Evolutionary conservation across 2,329 filamentous ascomycete species (phyloP).

Genomic region (Xylariales sp.): DNA sequence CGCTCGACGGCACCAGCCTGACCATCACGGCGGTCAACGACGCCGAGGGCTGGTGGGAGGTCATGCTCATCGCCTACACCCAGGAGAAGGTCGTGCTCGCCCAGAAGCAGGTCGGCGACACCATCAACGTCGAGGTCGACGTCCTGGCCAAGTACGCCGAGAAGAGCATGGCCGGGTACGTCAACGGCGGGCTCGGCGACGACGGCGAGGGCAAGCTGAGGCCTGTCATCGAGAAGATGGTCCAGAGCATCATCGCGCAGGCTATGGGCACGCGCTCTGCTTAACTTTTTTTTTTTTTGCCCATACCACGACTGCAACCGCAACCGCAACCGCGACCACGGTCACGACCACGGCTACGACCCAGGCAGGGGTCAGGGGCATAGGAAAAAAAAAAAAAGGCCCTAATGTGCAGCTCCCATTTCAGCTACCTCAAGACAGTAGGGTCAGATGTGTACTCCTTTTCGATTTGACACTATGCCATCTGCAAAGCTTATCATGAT

Average conservation of each 20-base stretch:
- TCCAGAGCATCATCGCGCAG: constrained; percentile 70
- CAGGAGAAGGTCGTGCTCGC: constrained; percentile 87
- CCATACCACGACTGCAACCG: too few species aligned
- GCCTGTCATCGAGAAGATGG: constrained; percentile 65
- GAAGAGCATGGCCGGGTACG: constrained; percentile 82
- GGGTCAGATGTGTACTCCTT: too few species aligned
- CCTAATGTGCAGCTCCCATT: too few species aligned
- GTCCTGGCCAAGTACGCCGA: constrained; percentile 82
- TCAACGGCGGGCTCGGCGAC: constrained; percentile 41
- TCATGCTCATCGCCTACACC: constrained; percentile 97
- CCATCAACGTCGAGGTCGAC: constrained; percentile 90
- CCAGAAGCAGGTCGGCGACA: constrained; percentile 71
- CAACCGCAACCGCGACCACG: too few species aligned
- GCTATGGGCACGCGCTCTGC: constrained; percentile 51
- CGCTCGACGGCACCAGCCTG: constrained; percentile 89
- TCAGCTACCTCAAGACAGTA: too few species aligned
- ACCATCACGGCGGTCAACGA: constrained; percentile 88
- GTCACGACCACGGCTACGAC: too few species aligned
- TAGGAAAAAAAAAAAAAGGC: too few species aligned
- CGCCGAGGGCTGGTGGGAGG: constrained; percentile 77
- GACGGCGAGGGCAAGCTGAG: constrained; percentile 46
- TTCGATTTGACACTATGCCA: too few species aligned
- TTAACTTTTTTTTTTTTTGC: too few species aligned
- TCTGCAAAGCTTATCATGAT: too few species aligned
- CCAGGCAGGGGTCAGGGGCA: too few species aligned